Base-by-base conservation (phyloP, 148 eudicot species). In the Polygonum maritimum region DNA sequence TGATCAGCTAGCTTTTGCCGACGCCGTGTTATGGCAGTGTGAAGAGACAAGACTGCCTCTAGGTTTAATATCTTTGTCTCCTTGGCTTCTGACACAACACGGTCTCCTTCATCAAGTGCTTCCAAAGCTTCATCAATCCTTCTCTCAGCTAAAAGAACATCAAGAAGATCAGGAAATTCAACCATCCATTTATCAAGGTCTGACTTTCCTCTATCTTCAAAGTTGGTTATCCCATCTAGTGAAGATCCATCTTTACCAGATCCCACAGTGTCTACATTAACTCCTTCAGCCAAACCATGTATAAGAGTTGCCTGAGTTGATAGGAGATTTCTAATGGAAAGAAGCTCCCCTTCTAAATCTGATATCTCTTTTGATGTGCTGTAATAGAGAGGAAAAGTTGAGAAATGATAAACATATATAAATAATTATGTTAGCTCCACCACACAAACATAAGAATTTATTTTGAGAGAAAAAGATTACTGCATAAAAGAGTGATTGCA, bases 311-410 rank as follows among this genome's bases (percentile, higher is more conserved):
- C 94, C 85, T 95, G 98, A 80, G 98, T 92, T 79, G 98, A 88
- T 73, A 95, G 83, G 80, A 95, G 88, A 81, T 90, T 95, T 89
- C 94, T 89, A 74, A 95, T 95, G 14, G 98, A 95, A 44, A 87
- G 87, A 77, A 95, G 98, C 85, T 95, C 98, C 79, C 98, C 98
- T 79, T 95, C 97, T 78, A 95, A 80, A 86, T 95, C 98, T 73
- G 98, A 95, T 79, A 94, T 92, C 87, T 95, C 98, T 86, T 92
- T 95, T 33, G 98, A 88, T 71, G 97, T 95, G 58, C 97, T 95
- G 89, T 84, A 80, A 44, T 57, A 75, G 12, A 57, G 36, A 75
- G 22, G 21, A 11, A 67, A 16, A 57, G 38, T 33, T 26, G 10
- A 62, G 15, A 62, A 31, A 16, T 54, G 31, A 26, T 26, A 58